These are phyloP conservation scores for Stephania yunnanensis DNA, from an alignment of 164 flowering plant genomes.

Conservation along the genomic window DNA sequence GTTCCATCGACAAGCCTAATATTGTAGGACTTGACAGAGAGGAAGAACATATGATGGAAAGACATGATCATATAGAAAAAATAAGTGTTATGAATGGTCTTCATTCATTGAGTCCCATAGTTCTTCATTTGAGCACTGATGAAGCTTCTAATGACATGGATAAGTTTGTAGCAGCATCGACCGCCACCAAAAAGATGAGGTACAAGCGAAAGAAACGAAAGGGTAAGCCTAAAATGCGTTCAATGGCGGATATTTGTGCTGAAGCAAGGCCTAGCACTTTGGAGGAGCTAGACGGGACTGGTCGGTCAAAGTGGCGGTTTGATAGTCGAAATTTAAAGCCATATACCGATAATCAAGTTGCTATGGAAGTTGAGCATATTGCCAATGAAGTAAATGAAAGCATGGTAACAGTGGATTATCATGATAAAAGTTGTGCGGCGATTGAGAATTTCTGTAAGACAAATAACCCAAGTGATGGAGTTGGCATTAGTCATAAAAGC, in stretches of 20 bases:
- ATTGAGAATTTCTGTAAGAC: not conserved
- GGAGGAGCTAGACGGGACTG: conserved; percentile 17
- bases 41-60: conserved; percentile 6
- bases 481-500: not conserved
- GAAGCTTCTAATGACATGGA: conserved; percentile 1
- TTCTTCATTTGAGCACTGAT: conserved; percentile 1
- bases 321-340: conserved; percentile 1
- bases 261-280: conserved; percentile 21
- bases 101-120: not conserved
- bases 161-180: conserved; percentile 5
- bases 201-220: conserved; percentile 16
- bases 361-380: conserved; percentile 1
- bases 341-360: not conserved
- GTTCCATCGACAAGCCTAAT: not conserved
- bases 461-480: conserved; percentile 11
- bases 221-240: conserved; percentile 23
- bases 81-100: conserved; percentile 1
- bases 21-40: not conserved
- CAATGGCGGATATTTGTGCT: conserved; percentile 21
- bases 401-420: not conserved
- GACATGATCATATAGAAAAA: conserved; percentile 12
- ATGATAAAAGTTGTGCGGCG: not conserved
- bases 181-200: conserved; percentile 13
- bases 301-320: not conserved
- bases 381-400: conserved; percentile 10